A percentile compares a stretch with the other conserved stretches of the same genome.
These are phyloP conservation scores for Saccharomyces hybrid DNA, from an alignment of 1,139 yeast species.

Conservation along the genomic window DNA sequence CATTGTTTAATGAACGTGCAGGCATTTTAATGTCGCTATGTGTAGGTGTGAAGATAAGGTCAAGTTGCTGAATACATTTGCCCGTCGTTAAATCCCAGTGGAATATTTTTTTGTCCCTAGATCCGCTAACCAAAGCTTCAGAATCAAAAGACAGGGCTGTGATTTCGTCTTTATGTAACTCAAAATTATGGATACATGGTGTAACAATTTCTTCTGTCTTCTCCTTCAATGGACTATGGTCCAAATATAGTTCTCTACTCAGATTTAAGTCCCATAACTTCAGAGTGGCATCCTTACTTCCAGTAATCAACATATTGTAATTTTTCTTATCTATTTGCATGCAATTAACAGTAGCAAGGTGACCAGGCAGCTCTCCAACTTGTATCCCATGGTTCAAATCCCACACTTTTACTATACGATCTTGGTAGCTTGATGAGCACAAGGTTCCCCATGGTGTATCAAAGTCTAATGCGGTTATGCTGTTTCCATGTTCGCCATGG, in stretches of 20 bases:
- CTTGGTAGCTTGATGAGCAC: slow-evolving; percentile 67
- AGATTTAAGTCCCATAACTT: slow-evolving; percentile 49
- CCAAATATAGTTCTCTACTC: slow-evolving; percentile 21
- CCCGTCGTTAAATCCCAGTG: slow-evolving; percentile 89
- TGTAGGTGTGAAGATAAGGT: slow-evolving; percentile 19
- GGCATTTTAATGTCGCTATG: slow-evolving; percentile 3
- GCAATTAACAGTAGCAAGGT: slow-evolving; percentile 48
- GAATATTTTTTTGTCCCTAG: slow-evolving; percentile 76
- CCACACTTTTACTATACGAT: slow-evolving; percentile 81
- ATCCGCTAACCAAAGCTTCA: slow-evolving; percentile 63
- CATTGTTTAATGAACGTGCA: background rate
- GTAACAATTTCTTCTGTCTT: background rate
- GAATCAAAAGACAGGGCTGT: slow-evolving; percentile 57
- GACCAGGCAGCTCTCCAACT: slow-evolving; percentile 45
- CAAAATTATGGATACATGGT: slow-evolving; percentile 42
- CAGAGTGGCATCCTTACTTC: slow-evolving; percentile 54
- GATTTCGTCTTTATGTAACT: slow-evolving; percentile 57
- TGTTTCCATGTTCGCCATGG: slow-evolving; percentile 41
- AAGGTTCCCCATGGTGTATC: slow-evolving; percentile 64
- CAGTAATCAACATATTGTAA: slow-evolving; percentile 44
- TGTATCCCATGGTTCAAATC: slow-evolving; percentile 51
- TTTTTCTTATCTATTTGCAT: slow-evolving; percentile 45
- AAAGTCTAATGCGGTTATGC: slow-evolving; percentile 50
- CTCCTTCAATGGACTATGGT: slow-evolving; percentile 17
- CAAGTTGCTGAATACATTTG: slow-evolving; percentile 34